Base-by-base conservation (phyloP, 2,329 filamentous ascomycete species). In the Penicillium sp. region DNA sequence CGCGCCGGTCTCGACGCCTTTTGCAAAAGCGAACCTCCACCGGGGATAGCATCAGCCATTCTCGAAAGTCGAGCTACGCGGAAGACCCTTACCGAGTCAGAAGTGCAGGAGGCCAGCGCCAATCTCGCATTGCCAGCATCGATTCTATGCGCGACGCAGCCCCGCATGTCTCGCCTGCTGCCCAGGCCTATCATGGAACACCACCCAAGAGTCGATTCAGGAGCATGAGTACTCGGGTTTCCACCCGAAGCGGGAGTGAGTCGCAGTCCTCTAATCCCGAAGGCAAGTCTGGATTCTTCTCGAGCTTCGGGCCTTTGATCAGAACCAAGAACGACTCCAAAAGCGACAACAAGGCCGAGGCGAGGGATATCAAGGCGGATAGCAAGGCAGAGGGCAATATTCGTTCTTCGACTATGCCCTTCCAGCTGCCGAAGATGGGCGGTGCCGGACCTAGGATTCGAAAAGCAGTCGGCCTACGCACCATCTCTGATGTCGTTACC, bases 71-170 rank as follows among this genome's bases (percentile, higher is more conserved):
- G 13, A 96, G 91, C 77, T 90, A 92, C 72, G 83, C 89, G 5
- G 91, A 93, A 57, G 90, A 93, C 73, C 86, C 91, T 73, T 83
- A 88, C 58, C 80, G 89, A 61, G 84, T 89, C 65, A 90, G 85
- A 67, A 86, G 87, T 15, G 84, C 88, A 6, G 84, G 88, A 6
- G 84, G 88, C 67, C 89, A 88, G 57, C 85, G 90, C 64, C 91
- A 94, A 72, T 93, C 91, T 28, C 86, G 91, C 67, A 90, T 92
- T 67, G 89, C 89, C 58, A 96, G 92, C 75, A 84, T 89, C 54
- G 91, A 93, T 71, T 95, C 92, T 0, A 84, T 87, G 51, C 85
- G 85, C 49, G 89, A 92, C 51, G 81, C 78, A 28, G 68, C 76
- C 26, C 72, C 75, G 30, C 72, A 83, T 35, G 75, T 81, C 3